phyloP scores from a whole-genome alignment of 2,329 filamentous ascomycete genomes.

The Exophiala viscosa region DNA sequence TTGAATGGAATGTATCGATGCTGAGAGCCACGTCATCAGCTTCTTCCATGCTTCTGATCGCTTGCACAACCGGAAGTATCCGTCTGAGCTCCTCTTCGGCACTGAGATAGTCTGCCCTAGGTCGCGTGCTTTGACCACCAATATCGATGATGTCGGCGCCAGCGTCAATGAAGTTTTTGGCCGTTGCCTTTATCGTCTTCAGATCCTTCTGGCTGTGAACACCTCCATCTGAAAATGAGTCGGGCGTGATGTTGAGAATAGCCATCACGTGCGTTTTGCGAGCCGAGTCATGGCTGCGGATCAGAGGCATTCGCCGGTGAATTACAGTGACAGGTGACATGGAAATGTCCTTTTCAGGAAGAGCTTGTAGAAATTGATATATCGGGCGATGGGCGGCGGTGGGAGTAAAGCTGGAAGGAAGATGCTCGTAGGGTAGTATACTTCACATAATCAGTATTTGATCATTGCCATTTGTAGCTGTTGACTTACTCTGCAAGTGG shows the following conservation, averaged over 20 bases:
- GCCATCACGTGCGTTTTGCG: slow-evolving; percentile 80
- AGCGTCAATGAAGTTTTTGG: slow-evolving; percentile 59
- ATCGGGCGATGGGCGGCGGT: slow-evolving; percentile 7
- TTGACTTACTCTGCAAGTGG: slow-evolving; percentile 66
- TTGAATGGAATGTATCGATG: slow-evolving; percentile 87
- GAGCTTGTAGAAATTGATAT: slow-evolving; percentile 25
- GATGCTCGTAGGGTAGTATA: slow-evolving; percentile 20
- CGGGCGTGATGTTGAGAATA: slow-evolving; percentile 89
- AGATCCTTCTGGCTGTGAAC: slow-evolving; percentile 51
- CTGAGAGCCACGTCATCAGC: slow-evolving; percentile 67
- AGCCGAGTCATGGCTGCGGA: slow-evolving; percentile 55
- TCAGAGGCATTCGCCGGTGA: slow-evolving; percentile 42
- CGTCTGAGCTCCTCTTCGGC: slow-evolving; percentile 71
- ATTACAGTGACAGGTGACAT: slow-evolving; percentile 37
- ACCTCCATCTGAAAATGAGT: slow-evolving; percentile 95
- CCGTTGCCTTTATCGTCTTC: slow-evolving; percentile 52
- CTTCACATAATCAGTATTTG: slow-evolving; percentile 7
- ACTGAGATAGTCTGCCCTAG: slow-evolving; percentile 65
- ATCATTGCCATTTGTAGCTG: background rate
- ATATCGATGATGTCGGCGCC: slow-evolving; percentile 87
- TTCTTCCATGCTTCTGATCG: slow-evolving; percentile 61
- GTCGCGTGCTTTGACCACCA: slow-evolving; percentile 89
- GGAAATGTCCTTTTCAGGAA: slow-evolving; percentile 42
- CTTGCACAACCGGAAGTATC: slow-evolving; percentile 71
- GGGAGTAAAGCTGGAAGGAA: slow-evolving; percentile 10